phyloP scores from a whole-genome alignment of 2,329 filamentous ascomycete species.

The Mariannaea sp. region DNA sequence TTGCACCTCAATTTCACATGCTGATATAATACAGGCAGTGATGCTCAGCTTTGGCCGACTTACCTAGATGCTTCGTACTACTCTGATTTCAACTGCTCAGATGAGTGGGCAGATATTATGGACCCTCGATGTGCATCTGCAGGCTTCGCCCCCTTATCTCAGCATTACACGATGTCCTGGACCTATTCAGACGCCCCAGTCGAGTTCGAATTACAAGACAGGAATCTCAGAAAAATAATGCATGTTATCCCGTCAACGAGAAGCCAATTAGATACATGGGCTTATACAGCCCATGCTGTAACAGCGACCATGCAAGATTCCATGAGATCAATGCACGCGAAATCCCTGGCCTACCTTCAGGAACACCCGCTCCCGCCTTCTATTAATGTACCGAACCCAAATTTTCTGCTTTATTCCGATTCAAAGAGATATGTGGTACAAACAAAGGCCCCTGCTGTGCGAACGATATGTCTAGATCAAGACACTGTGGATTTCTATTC shows the following conservation, averaged over 20 bases:
- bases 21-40: not conserved
- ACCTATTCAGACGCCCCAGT: not conserved
- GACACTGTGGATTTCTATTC: too few species aligned
- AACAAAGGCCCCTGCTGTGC: too few species aligned
- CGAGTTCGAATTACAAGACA: constrained; percentile 9
- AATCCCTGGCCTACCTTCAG: not conserved
- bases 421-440: not conserved
- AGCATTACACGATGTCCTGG: constrained; percentile 16
- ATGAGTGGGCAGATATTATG: not conserved
- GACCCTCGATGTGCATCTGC: constrained; percentile 7
- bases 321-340: not conserved
- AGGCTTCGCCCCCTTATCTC: not conserved
- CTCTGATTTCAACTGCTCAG: not conserved
- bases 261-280: constrained; percentile 13
- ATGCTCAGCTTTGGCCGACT: constrained; percentile 9
- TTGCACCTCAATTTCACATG: too few species aligned
- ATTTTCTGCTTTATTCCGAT: not conserved
- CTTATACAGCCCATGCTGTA: constrained; percentile 4
- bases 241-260: not conserved
- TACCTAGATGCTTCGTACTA: constrained; percentile 2
- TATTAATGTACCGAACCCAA: not conserved
- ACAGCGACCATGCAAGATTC: constrained; percentile 13
- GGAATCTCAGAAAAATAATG: constrained; percentile 8
- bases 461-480: too few species aligned
- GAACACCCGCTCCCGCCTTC: not conserved